Evolutionary conservation across 202 grass and related monocot genomes (phyloP).

Genomic region (Bolboschoenoplectus hybrid): DNA sequence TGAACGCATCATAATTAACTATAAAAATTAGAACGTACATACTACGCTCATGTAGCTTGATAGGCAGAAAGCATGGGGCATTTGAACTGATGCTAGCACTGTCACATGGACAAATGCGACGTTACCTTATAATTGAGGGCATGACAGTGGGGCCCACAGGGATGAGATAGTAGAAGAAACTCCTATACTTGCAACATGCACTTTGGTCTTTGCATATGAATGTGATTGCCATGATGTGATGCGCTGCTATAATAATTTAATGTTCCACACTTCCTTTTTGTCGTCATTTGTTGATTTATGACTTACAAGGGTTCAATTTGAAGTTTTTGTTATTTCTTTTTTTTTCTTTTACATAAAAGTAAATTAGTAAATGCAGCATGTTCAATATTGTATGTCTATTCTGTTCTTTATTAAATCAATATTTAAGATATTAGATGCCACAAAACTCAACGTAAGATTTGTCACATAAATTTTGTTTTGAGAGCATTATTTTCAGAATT

Average conservation of each 20-base stretch:
- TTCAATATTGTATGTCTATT: no score
- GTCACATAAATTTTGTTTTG: background rate
- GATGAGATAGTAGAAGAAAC: background rate
- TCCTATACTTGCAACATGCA: background rate
- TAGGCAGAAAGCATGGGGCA: constrained; percentile 20
- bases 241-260: background rate
- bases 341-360: no score
- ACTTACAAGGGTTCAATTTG: no score
- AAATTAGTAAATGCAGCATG: no score
- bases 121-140: constrained; percentile 35
- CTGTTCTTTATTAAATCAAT: no score
- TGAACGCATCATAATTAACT: no score
- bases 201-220: background rate
- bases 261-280: background rate
- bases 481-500: background rate
- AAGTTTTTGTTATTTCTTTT: no score
- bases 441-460: no score
- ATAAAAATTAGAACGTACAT: background rate
- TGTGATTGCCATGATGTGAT: background rate
- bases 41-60: background rate
- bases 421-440: no score
- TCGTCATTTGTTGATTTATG: no score
- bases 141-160: background rate
- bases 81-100: background rate
- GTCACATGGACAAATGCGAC: constrained; percentile 40